A percentile compares a stretch with the other conserved stretches of the same genome.
Conservation (phyloP, 2,329 filamentous ascomycete species). For the Aspergillus sclerotialis region DNA sequence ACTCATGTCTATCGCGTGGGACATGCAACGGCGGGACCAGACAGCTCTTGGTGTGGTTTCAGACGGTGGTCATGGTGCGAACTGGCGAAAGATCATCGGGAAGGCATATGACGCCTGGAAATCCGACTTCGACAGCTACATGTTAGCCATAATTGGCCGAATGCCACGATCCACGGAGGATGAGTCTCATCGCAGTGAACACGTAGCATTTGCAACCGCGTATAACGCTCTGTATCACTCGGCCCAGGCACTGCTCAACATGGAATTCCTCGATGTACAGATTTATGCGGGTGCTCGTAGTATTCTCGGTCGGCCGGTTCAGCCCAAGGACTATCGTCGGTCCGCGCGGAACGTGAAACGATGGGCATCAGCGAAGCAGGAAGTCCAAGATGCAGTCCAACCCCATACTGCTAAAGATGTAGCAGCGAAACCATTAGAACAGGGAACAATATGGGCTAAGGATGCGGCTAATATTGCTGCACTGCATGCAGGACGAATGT, state of each 20-base stretch:
- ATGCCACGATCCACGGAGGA: slow-evolving; percentile 38
- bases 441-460: too few species aligned
- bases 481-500: slow-evolving; percentile 49
- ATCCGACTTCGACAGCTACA: slow-evolving; percentile 50
- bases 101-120: slow-evolving; percentile 54
- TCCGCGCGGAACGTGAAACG: slow-evolving; percentile 28
- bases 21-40: slow-evolving; percentile 56
- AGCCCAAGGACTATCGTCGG: slow-evolving; percentile 44
- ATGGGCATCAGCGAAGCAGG: too few species aligned
- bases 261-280: slow-evolving; percentile 55
- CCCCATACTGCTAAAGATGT: slow-evolving; percentile 13
- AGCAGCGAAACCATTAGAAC: slow-evolving; percentile 3
- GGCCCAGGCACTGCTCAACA: slow-evolving; percentile 50
- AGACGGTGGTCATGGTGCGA: slow-evolving; percentile 31
- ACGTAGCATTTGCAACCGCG: slow-evolving; percentile 44
- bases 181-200: too few species aligned
- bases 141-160: slow-evolving; percentile 31
- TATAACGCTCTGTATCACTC: slow-evolving; percentile 53
- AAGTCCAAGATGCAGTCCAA: too few species aligned
- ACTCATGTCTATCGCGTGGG: slow-evolving; percentile 57
- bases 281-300: slow-evolving; percentile 55
- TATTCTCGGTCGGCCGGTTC: slow-evolving; percentile 50
- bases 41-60: slow-evolving; percentile 47
- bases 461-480: too few species aligned
- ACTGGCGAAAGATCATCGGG: slow-evolving; percentile 49